These are phyloP conservation scores for Thalassiosira profunda DNA, from an alignment of 108 stramenopile species.

Conservation along the genomic window DNA sequence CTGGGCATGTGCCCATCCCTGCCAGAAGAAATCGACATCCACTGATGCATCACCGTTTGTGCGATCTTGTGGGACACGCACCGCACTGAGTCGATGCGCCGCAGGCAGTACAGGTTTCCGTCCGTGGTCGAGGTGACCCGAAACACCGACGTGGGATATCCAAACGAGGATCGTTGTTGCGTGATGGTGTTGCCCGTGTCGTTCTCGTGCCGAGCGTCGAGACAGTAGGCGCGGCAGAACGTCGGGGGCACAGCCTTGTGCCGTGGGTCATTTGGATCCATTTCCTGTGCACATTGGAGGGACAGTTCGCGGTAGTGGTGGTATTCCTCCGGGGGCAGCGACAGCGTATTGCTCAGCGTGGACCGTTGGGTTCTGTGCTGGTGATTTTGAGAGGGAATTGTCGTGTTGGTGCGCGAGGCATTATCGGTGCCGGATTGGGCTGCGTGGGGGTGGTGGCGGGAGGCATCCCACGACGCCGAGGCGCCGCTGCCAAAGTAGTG, in stretches of 20 bases:
- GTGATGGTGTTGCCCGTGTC: conserved; percentile 42
- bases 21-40: conserved; percentile 42
- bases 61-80: conserved; percentile 85
- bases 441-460: conserved; percentile 4
- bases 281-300: conserved; percentile 59
- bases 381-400: conserved; percentile 18
- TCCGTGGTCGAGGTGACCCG: conserved; percentile 74
- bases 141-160: conserved; percentile 71
- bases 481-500: conserved; percentile 33
- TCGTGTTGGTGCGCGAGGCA: conserved; percentile 50
- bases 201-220: conserved; percentile 22
- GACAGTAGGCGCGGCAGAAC: conserved; percentile 47
- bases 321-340: conserved; percentile 56
- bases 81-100: conserved; percentile 90
- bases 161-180: conserved; percentile 71
- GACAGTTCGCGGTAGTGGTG: conserved; percentile 67
- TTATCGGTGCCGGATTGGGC: background rate
- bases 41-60: conserved; percentile 65
- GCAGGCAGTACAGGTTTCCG: conserved; percentile 80
- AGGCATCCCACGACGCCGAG: conserved; percentile 14
- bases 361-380: conserved; percentile 26
- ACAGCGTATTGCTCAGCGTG: conserved; percentile 55
- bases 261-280: conserved; percentile 72
- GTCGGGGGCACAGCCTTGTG: conserved; percentile 55
- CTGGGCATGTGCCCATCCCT: too few species aligned